Conservation (phyloP, 2,329 filamentous ascomycete genomes). For the Penicillium corylophilum region DNA sequence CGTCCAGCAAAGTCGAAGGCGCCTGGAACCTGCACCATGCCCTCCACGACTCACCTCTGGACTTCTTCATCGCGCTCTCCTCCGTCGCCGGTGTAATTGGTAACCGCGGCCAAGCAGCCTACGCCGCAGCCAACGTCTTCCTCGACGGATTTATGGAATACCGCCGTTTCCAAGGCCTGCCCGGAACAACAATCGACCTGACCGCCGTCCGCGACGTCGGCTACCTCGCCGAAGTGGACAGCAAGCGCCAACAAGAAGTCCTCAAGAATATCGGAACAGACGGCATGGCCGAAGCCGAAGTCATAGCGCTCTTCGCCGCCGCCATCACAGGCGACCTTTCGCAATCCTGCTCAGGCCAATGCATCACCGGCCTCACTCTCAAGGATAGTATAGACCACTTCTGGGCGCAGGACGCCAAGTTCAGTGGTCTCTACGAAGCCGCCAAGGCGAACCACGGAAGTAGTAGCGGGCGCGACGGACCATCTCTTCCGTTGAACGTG, state of each 20-base stretch:
- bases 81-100: conserved; percentile 30
- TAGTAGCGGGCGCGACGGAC: conserved; percentile 7
- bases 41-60: conserved; percentile 16
- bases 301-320: conserved; percentile 54
- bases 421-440: conserved; percentile 49
- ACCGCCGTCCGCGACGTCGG: conserved; percentile 25
- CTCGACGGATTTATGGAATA: conserved; percentile 29
- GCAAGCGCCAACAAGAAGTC: conserved; percentile 22
- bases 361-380: conserved; percentile 56
- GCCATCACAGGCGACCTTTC: conserved; percentile 50
- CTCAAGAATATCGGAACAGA: conserved; percentile 26
- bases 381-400: conserved; percentile 43
- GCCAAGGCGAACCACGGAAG: conserved; percentile 29
- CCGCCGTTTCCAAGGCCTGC: conserved; percentile 26
- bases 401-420: conserved; percentile 57
- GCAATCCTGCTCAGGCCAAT: conserved; percentile 49
- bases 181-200: conserved; percentile 31
- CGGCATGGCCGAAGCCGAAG: conserved; percentile 48
- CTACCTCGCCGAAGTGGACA: conserved; percentile 21
- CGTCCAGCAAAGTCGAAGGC: conserved; percentile 22
- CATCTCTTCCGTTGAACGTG: conserved; percentile 45
- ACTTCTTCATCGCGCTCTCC: conserved; percentile 31
- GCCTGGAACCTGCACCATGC: conserved; percentile 34
- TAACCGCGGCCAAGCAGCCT: conserved; percentile 28
- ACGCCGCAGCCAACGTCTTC: conserved; percentile 28